phyloP scores from a whole-genome alignment of 805 yeast genomes.

The Yarrowia osloensis region DNA sequence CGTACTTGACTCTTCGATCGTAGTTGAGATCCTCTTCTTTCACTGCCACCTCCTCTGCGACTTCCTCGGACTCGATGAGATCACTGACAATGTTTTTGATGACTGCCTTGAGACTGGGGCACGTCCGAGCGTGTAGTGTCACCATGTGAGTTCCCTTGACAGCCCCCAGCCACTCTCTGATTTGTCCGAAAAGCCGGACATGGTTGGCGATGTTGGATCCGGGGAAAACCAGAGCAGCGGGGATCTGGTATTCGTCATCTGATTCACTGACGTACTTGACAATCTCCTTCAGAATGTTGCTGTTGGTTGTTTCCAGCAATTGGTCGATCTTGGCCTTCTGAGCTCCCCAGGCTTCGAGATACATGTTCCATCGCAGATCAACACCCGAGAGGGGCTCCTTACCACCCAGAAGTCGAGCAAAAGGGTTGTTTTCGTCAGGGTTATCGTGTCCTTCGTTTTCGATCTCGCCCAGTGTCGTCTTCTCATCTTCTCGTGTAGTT shows the following conservation, averaged over 20 bases:
- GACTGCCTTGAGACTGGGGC: conserved; percentile 42
- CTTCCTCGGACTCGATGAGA: conserved; percentile 36
- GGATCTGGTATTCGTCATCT: conserved; percentile 34
- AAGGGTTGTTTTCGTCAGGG: conserved; percentile 42
- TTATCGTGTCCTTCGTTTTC: conserved; percentile 21
- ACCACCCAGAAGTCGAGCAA: conserved; percentile 49
- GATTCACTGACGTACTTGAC: conserved; percentile 32
- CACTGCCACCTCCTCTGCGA: conserved; percentile 32
- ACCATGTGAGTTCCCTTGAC: conserved; percentile 33
- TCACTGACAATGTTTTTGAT: conserved; percentile 42
- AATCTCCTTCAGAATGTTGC: conserved; percentile 33
- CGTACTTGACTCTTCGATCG: conserved; percentile 45
- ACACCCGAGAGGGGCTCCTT: conserved; percentile 47
- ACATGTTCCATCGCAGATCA: conserved; percentile 48
- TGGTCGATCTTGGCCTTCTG: conserved; percentile 42
- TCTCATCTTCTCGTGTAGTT: neutral
- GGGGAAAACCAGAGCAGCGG: conserved; percentile 41
- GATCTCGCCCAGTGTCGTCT: conserved; percentile 4
- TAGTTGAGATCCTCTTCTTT: conserved; percentile 34
- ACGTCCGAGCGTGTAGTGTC: conserved; percentile 43
- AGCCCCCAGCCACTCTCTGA: conserved; percentile 32
- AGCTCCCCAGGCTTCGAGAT: conserved; percentile 45
- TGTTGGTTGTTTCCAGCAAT: conserved; percentile 39
- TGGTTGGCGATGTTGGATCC: conserved; percentile 44
- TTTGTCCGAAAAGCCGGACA: conserved; percentile 38